Evolutionary conservation across 345 rosid species (phyloP), one percentile per base, ranked within the genome.

Genomic region (Linum tenue): DNA sequence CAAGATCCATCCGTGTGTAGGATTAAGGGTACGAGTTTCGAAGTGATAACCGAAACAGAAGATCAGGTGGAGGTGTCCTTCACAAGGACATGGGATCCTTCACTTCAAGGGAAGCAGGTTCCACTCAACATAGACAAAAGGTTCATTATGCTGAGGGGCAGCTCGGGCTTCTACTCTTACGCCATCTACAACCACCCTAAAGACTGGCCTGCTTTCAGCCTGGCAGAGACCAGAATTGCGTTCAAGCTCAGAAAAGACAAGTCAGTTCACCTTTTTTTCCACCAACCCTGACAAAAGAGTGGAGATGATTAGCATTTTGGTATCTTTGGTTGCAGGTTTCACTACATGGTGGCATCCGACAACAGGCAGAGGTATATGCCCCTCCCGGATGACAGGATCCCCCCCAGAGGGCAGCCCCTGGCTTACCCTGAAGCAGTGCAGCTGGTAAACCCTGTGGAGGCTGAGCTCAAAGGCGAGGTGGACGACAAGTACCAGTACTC

Each of bases 321-420:
- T n/a, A n/a, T 31, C 58, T 55, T 42, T 3, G 14, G 9, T 67
- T 63, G 64, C 72, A 92, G 96, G 87, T 92, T 92, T 83, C 89
- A 81, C 59, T 85, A 81, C 76, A 92, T 92, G 98, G 95, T 83
- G 22, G 59, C 90, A 73, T 86, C 92, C n/a, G 96, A 90, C 51
- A 81, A 92, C 68, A 86, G 92, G 71, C 97, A 90, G 55, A 84
- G 98, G 68, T 69, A 74, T 69, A 90, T 92, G 97, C 97, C 98
- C 15, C 70, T 84, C 43, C 98, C 98, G 0, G 97, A 92, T 70
- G 97, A 92, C 69, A 79, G 84, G 66, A 72, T 73, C 64, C 77
- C 82, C 0, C 81, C 75, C 38, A 80, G 89, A 84, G 83, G 98
- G 68, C 81, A 83, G 70, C 67, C 86, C 37, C 76, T 90, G 62